Base-by-base conservation (phyloP, 106 monocot genomes). In the Dactylorhiza incarnata region DNA sequence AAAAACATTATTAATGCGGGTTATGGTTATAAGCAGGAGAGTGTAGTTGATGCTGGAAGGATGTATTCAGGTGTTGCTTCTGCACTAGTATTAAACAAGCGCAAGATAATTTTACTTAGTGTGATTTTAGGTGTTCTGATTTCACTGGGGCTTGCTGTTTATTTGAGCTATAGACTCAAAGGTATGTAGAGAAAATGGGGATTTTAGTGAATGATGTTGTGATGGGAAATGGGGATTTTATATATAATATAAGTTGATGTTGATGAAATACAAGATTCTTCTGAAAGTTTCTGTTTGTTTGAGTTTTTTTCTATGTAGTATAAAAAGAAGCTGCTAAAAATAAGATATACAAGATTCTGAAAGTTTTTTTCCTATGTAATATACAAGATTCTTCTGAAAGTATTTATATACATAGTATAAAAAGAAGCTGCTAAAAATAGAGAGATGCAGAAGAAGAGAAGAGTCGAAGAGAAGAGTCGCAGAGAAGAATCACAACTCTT, bases 71-170 rank as follows among this genome's bases (percentile, higher is more conserved):
- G 2, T 29, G 59, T 20, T 44, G 45, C 20, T 75, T 37, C 58
- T 45, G n/a, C 16, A n/a, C n/a, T n/a, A 16, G 12, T 13, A 3
- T n/a, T 61, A 7, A 75, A 59, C 59, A 75, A 75, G 20, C 55
- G 59, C 1, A 75, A 47, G 45, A 19, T 75, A 45, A 26, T 75
- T 8, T 9, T 46, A 15, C 45, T 48, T 69, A 15, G 43, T 52
- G 78, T 71, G 26, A 17, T 78, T 13, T 9, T 71, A 16, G 67
- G 53, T 13, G 67, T 78, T 4, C 0, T 78, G 50, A 20, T 71
- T 78, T 22, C 71, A 44, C 9, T 55, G 53, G 78, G 68, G 11
- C 53, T 78, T 78, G 78, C 70, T 4, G 37, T 50, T 67, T 78
- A 78, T 46, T 22, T 78, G 24, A 71, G 70, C 25, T 71, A 51